Percentiles rank a stretch among this genome's conserved stretches.
These are phyloP conservation scores for Solanum chiquidenum DNA, from an alignment of 257 asterid species.

Conservation along the genomic window DNA sequence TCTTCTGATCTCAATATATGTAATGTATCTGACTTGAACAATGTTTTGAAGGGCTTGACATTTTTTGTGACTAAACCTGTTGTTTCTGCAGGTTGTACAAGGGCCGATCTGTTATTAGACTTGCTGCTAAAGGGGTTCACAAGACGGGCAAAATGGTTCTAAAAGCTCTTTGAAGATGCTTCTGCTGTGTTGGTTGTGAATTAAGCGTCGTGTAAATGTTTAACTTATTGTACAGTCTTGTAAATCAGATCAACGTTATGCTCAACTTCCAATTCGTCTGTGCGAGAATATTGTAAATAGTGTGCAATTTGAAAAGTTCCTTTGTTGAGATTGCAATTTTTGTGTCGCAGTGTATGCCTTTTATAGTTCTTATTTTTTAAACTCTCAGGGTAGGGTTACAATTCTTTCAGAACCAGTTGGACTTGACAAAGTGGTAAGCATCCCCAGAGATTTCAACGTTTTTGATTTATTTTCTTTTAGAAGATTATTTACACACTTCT, in stretches of 20 bases:
- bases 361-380: neutral
- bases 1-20: neutral
- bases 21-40: neutral
- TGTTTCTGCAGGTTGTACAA: slow-evolving; percentile 57
- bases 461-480: neutral
- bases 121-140: slow-evolving; percentile 66
- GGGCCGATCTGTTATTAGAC: slow-evolving; percentile 50
- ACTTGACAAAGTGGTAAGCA: neutral
- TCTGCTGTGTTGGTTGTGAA: neutral
- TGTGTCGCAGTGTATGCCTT: neutral
- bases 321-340: neutral
- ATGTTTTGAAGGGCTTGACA: neutral
- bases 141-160: slow-evolving; percentile 52
- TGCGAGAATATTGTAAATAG: neutral
- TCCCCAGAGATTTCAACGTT: neutral
- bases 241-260: neutral
- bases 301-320: neutral
- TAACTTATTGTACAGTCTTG: neutral
- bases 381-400: neutral
- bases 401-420: neutral
- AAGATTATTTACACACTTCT: neutral
- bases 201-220: neutral
- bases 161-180: slow-evolving; percentile 24
- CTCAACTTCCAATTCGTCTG: neutral
- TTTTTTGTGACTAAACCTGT: neutral